Conservation (phyloP, 1,284 basidiomycete species). For the Cryptococcus hybrid region DNA sequence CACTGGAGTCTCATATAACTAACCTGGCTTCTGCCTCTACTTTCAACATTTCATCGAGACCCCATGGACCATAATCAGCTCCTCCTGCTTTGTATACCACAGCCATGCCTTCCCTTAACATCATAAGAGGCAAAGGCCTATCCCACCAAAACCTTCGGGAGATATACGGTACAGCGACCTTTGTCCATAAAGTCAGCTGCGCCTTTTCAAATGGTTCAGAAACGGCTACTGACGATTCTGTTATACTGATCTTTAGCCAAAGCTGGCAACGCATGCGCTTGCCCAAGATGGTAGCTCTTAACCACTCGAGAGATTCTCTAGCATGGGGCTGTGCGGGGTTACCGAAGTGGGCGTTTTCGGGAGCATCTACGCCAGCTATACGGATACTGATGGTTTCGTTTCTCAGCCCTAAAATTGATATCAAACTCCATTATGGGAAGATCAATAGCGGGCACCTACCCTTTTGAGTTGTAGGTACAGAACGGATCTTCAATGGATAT, state of each 20-base stretch:
- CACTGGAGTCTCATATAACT: conserved; percentile 23
- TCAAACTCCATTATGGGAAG: neutral
- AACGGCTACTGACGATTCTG: conserved; percentile 61
- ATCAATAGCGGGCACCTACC: conserved; percentile 51
- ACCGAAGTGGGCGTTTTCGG: conserved; percentile 80
- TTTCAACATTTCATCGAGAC: conserved; percentile 61
- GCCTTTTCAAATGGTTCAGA: neutral
- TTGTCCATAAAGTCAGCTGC: neutral
- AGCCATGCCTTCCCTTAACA: conserved; percentile 73
- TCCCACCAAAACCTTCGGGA: conserved; percentile 53
- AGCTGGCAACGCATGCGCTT: conserved; percentile 57
- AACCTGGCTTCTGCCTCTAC: conserved; percentile 68
- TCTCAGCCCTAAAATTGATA: conserved; percentile 58
- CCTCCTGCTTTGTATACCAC: conserved; percentile 71
- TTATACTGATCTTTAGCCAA: conserved; percentile 75
- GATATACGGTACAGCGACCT: conserved; percentile 65
- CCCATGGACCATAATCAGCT: conserved; percentile 70
- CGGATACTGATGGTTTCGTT: conserved; percentile 78
- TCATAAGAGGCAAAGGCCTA: conserved; percentile 65
- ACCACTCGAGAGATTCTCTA: conserved; percentile 68
- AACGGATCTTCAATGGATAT: conserved; percentile 67
- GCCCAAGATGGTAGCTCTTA: conserved; percentile 60
- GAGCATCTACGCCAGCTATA: conserved; percentile 84
- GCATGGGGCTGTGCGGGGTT: conserved; percentile 69
- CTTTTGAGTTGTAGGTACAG: conserved; percentile 61